phyloP scores from a whole-genome alignment of 192 early-diverging fungal genomes.

The Entomortierella lignicola region DNA sequence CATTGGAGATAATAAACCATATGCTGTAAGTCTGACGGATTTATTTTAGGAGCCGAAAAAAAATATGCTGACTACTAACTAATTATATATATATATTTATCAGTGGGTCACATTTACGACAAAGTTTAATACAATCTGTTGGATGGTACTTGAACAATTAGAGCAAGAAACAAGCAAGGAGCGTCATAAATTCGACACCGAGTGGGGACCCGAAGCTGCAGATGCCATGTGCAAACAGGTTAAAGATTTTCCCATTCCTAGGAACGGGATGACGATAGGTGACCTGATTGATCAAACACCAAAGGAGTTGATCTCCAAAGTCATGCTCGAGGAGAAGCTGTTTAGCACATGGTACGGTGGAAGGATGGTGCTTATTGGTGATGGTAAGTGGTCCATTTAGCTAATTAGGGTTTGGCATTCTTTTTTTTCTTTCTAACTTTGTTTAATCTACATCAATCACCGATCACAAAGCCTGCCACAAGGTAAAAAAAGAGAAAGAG shows the following conservation, averaged over 20 bases:
- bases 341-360: slow-evolving; percentile 32
- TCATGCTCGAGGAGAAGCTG: slow-evolving; percentile 46
- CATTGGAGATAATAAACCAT: slow-evolving; percentile 15
- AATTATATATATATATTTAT: neutral
- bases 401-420: too few relatives aligned
- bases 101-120: slow-evolving; percentile 31
- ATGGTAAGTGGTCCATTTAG: slow-evolving; percentile 1
- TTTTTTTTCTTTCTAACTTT: neutral
- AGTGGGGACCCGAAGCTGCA: slow-evolving; percentile 33
- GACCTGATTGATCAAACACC: slow-evolving; percentile 26
- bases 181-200: slow-evolving; percentile 15
- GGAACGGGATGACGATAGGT: slow-evolving; percentile 15
- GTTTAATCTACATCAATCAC: neutral
- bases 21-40: slow-evolving; percentile 32
- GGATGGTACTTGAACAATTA: slow-evolving; percentile 14
- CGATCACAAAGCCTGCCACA: slow-evolving; percentile 2
- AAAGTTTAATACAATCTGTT: slow-evolving; percentile 9
- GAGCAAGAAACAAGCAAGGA: slow-evolving; percentile 10
- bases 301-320: slow-evolving; percentile 32
- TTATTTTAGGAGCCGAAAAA: too few relatives aligned
- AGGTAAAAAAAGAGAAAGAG: neutral
- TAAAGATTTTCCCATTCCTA: slow-evolving; percentile 10
- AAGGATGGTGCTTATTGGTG: slow-evolving; percentile 7
- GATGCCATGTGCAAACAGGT: slow-evolving; percentile 22
- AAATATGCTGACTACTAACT: too few relatives aligned